phyloP scores from a whole-genome alignment of 208 protist species.

The Crithidia brevicula region DNA sequence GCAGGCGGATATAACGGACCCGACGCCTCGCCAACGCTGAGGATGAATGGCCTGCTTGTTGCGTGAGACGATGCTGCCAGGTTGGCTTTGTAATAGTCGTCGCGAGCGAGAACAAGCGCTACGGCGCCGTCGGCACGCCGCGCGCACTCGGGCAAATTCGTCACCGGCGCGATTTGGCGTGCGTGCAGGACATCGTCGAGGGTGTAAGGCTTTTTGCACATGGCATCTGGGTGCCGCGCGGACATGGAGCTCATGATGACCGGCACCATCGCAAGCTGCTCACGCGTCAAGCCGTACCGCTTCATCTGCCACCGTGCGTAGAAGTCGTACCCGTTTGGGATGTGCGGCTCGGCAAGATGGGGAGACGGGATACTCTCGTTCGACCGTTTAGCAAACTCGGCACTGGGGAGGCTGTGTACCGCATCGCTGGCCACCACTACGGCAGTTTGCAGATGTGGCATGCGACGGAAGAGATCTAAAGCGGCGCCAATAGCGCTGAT shows the following conservation, averaged over 20 bases:
- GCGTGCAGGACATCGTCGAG: constrained; percentile 52
- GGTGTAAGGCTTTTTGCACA: constrained; percentile 48
- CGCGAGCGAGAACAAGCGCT: constrained; percentile 57
- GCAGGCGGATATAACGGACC: constrained; percentile 71
- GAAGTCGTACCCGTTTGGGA: constrained; percentile 75
- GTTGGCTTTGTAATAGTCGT: constrained; percentile 49
- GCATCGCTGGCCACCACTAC: constrained; percentile 71
- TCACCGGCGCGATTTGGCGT: constrained; percentile 58
- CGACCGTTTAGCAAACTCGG: constrained; percentile 43
- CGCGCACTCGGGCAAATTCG: constrained; percentile 63
- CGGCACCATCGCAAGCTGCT: constrained; percentile 81
- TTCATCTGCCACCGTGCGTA: constrained; percentile 80
- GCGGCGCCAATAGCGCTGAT: constrained; percentile 61
- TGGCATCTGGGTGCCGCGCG: constrained; percentile 65
- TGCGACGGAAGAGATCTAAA: constrained; percentile 44
- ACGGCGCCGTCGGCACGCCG: constrained; percentile 73
- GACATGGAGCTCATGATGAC: constrained; percentile 74
- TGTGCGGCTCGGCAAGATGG: constrained; percentile 51
- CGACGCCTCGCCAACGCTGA: constrained; percentile 60
- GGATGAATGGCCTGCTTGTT: constrained; percentile 36
- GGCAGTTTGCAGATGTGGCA: constrained; percentile 40
- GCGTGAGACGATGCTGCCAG: constrained; percentile 14
- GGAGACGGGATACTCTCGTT: constrained; percentile 45
- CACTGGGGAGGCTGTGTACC: constrained; percentile 45
- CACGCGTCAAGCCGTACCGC: constrained; percentile 59